phyloP scores from a whole-genome alignment of 768 basidiomycete genomes.

The Leccinum rimulosum region DNA sequence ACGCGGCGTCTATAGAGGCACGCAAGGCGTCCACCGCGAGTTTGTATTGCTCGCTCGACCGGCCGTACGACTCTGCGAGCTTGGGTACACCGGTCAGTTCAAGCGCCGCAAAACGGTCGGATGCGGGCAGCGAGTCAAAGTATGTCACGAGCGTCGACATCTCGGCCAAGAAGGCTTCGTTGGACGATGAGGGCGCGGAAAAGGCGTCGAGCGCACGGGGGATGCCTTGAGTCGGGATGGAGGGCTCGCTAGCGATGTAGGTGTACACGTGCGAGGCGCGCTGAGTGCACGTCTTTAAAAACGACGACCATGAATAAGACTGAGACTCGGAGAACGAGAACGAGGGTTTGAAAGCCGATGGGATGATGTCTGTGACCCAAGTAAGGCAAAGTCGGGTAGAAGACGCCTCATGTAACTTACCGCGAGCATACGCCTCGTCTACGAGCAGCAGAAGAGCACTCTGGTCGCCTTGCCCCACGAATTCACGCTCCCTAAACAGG shows the following conservation, averaged over 20 bases:
- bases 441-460: slow-evolving; percentile 55
- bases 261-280: slow-evolving; percentile 59
- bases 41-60: slow-evolving; percentile 53
- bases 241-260: slow-evolving; percentile 45
- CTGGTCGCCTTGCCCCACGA: slow-evolving; percentile 55
- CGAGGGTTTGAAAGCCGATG: slow-evolving; percentile 46
- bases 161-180: slow-evolving; percentile 40
- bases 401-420: slow-evolving; percentile 35
- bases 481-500: slow-evolving; percentile 37
- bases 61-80: slow-evolving; percentile 47
- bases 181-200: slow-evolving; percentile 38
- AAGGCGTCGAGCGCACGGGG: slow-evolving; percentile 41
- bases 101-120: slow-evolving; percentile 61
- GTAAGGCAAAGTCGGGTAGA: background rate
- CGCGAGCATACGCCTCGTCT: slow-evolving; percentile 52
- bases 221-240: slow-evolving; percentile 28
- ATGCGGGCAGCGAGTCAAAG: slow-evolving; percentile 31
- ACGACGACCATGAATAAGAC: slow-evolving; percentile 41
- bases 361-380: slow-evolving; percentile 49
- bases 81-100: slow-evolving; percentile 51
- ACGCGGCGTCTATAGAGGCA: slow-evolving; percentile 43
- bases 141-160: slow-evolving; percentile 52
- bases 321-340: slow-evolving; percentile 40
- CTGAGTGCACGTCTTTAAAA: slow-evolving; percentile 56
- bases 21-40: slow-evolving; percentile 46